These are phyloP conservation scores for Mycena belliarum DNA, from an alignment of 768 basidiomycete species.

Conservation along the genomic window DNA sequence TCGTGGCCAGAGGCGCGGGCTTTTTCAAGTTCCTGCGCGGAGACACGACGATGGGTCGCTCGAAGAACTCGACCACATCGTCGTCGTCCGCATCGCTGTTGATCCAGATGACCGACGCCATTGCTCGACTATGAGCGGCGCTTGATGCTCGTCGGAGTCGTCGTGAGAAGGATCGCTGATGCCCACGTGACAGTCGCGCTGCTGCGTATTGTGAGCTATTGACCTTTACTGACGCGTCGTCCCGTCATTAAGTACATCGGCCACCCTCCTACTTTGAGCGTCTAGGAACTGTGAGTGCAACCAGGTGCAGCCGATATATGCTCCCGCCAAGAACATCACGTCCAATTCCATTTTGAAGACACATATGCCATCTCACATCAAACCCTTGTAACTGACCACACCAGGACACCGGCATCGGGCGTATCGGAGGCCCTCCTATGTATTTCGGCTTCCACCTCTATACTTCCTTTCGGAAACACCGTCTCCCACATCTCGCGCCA, in stretches of 20 bases:
- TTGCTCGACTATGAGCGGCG: background rate
- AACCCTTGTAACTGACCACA: slow-evolving; percentile 24
- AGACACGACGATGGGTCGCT: background rate
- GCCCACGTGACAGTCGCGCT: too few relatives aligned
- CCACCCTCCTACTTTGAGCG: too few relatives aligned
- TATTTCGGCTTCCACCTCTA: slow-evolving; percentile 30
- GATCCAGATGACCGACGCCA: slow-evolving; percentile 12
- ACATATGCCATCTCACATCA: too few relatives aligned
- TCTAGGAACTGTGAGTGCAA: too few relatives aligned
- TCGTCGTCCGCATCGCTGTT: slow-evolving; percentile 14
- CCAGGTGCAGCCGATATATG: too few relatives aligned
- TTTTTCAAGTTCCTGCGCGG: slow-evolving; percentile 1
- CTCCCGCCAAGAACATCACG: too few relatives aligned
- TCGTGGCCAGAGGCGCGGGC: slow-evolving; percentile 4
- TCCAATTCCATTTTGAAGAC: too few relatives aligned
- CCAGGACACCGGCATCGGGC: background rate
- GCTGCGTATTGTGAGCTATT: too few relatives aligned
- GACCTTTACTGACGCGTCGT: too few relatives aligned
- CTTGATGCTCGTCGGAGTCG: too few relatives aligned
- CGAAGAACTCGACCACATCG: slow-evolving; percentile 12
- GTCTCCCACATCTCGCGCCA: slow-evolving; percentile 39
- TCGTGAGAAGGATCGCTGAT: too few relatives aligned
- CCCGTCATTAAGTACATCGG: too few relatives aligned
- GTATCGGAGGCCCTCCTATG: background rate
- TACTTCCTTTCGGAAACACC: slow-evolving; percentile 32